Evolutionary conservation across 306 rosid genomes (phyloP), one percentile per base, ranked within the genome.

Genomic region (Dryas octopetala): DNA sequence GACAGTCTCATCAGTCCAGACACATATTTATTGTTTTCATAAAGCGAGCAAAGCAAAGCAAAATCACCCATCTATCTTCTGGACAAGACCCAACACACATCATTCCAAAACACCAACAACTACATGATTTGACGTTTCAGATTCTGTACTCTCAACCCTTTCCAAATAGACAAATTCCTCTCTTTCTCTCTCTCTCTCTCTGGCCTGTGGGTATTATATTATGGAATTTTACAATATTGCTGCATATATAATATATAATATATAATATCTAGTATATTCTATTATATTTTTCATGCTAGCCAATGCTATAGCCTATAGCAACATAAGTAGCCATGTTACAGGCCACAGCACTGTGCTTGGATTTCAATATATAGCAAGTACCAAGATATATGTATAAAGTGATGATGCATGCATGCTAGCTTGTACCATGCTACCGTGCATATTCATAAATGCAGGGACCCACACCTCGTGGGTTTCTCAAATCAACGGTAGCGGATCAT

Each of bases 41-140:
- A 32, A 32, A 32, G 38, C 38, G 38, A 32, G 38, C 38, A 32
- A 32, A 32, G 38, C 38, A 32, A 32, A 32, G 38, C 38, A 32
- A 32, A 32, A 32, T 32, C 38, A 32, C 38, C 38, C 38, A 32
- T 32, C 38, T 32, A 32, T 32, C 38, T 32, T 32, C 38, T 40
- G 55, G 90, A 85, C 93, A 83, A 81, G 83, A 83, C 87, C 84
- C 85, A 83, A 67, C 77, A 55, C 91, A 77, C 86, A 78, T 84
- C 80, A 81, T 74, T 85, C 93, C 90, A 82, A 77, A 77, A 41
- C 79, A 73, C 83, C 70, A 80, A 78, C 83, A 80, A 78, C 83
- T 12, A 65, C 88, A 70, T 65, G 98, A 91, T 93, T 91, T 89
- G 96, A 93, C 97, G 77, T 91, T 87, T 91, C 97, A 86, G 98